Evolutionary conservation across 768 basidiomycete species (phyloP).

Genomic region (Boletus coccyginus): DNA sequence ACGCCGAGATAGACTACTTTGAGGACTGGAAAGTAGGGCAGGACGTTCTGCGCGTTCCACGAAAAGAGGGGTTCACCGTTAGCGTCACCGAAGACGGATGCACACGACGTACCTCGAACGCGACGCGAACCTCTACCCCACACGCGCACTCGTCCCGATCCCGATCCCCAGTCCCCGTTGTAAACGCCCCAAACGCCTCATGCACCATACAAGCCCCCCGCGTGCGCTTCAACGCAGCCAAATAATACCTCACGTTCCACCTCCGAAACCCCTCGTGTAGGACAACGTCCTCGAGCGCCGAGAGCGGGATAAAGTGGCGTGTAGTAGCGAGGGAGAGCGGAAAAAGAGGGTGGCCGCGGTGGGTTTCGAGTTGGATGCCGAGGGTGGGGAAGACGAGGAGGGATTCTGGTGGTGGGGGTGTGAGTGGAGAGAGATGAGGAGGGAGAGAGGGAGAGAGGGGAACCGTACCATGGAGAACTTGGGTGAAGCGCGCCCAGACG

Average conservation of each 20-base stretch:
- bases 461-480: constrained; percentile 47
- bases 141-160: too few relatives aligned
- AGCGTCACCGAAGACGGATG: too few relatives aligned
- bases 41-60: constrained; percentile 45
- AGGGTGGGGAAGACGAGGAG: constrained; percentile 62
- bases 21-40: constrained; percentile 63
- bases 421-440: neutral
- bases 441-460: neutral
- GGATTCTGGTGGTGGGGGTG: constrained; percentile 49
- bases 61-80: too few relatives aligned
- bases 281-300: constrained; percentile 54
- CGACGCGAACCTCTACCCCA: constrained; percentile 46
- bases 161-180: too few relatives aligned
- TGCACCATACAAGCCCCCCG: neutral
- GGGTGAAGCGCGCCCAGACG: constrained; percentile 38
- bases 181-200: neutral
- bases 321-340: constrained; percentile 21
- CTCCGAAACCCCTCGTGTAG: constrained; percentile 72
- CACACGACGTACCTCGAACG: constrained; percentile 50
- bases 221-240: constrained; percentile 43
- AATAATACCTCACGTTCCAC: constrained; percentile 73
- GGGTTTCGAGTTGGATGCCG: constrained; percentile 74
- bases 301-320: constrained; percentile 59
- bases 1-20: constrained; percentile 56
- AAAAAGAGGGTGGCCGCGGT: constrained; percentile 50